Base-by-base conservation (phyloP, 2,329 filamentous ascomycete genomes). In the Cadophora sp. region DNA sequence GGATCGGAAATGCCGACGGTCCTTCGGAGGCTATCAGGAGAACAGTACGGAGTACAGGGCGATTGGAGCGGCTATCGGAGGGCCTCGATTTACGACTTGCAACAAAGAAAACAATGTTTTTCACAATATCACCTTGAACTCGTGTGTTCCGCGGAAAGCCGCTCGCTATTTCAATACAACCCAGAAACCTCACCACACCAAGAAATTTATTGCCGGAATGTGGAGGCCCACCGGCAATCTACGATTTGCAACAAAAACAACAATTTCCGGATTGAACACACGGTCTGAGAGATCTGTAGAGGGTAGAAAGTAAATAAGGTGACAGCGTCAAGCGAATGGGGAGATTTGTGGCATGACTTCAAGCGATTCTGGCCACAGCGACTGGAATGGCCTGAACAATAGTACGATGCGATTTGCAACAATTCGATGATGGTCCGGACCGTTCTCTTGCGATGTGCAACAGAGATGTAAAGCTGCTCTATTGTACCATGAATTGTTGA, bases 391-490 rank as follows among this genome's bases (percentile, higher is more conserved):
- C 12, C n/a, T n/a, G 24, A 27, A 19, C 3, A 29, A 11, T 46
- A 27, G 12, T n/a, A 46, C 58, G 40, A 61, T 46, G 11, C 9
- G 37, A 7, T 24, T 11, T 40, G 31, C 31, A 24, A 24, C 5
- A 24, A 22, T 31, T 29, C 40, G 7, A 11, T 34, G 11, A 31
- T 16, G 9, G 29, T 58, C 55, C 55, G 31, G 55, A 34, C 19
- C n/a, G 55, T 58, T 58, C 31, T 40, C 29, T 58, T 58, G 55
- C 29, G 55, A 58, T 37, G 8, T 58, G 55, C 55, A 58, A 58
- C 55, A 58, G 31, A 58, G 8, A 16, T 12, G n/a, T 8, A 31
- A 14, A 34, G 19, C 2, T 14, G 12, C 6, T 43, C 14, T 43
- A 14, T 2, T 43, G 40, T 19, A 12, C 14, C 19, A 43, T 43